Evolutionary conservation across 768 basidiomycete genomes (phyloP), one percentile per base, ranked within the genome.

Genomic region (Phylloporus sp.): DNA sequence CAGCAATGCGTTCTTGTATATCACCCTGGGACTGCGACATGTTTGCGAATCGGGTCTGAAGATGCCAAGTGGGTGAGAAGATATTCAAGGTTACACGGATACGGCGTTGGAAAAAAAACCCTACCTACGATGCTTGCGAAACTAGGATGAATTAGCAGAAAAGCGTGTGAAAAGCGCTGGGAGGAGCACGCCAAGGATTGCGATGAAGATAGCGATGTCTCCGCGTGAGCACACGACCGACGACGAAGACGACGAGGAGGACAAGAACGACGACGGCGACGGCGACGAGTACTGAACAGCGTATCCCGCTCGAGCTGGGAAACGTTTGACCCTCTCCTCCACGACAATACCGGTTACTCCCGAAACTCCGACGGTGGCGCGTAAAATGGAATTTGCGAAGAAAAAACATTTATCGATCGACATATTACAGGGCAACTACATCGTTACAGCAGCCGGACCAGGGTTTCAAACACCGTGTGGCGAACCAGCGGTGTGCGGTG

Each of bases 1-100:
- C 91, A 39, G 95, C 92, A 70, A 99, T 98, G 63, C 89, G 77
- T 75, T 91, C 89, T 69, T 91, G 89, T 62, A 91, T 89, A 68
- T 91, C 89, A 70, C 83, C 81, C 72, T 85, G 86, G 52, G 77
- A 78, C 77, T 88, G 86, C 63, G 88, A 84, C 88, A 90, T 91
- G 60, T 52, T 59, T 29, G 36, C 40, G 32, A 51, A 40, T 47
- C 27, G 40, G 47, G 41, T 52, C 60, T 60, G n/a, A 32, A 23
- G 18, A 45, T 10, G 39, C 23, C 11, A 46, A 18, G 42, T 55
- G 41, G 48, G 51, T 22, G 29, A 45, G n/a, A 28, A 32, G 29
- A 47, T 15, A 7, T 16, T 43, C 27, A 31, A 16, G 41, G 23
- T 29, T 35, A 43, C 24, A 34, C 22, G 50, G 47, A 44, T 47